These are phyloP conservation scores for Bacterosira constricta DNA, from an alignment of 108 stramenopile genomes.

Conservation along the genomic window DNA sequence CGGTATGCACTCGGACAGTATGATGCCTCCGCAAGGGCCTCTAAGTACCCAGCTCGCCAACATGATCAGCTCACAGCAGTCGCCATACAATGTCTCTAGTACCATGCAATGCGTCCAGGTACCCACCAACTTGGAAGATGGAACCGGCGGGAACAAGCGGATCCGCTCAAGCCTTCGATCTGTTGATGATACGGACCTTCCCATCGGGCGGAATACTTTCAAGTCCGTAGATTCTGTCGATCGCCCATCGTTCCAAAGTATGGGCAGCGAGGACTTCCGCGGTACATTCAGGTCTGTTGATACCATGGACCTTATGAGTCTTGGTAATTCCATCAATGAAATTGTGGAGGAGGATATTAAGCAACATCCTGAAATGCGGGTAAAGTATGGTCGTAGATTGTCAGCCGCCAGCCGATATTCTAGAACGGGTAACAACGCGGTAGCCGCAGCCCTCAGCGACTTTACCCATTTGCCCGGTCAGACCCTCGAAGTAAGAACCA, in stretches of 20 bases:
- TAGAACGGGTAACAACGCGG: neutral
- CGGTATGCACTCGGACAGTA: neutral
- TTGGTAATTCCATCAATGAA: constrained; percentile 41
- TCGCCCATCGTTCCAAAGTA: constrained; percentile 31
- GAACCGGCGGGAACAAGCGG: neutral
- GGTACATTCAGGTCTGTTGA: constrained; percentile 32
- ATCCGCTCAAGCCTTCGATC: constrained; percentile 15
- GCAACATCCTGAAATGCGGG: constrained; percentile 24
- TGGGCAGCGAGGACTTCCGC: constrained; percentile 26
- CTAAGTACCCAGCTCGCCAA: neutral
- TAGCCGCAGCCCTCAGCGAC: neutral
- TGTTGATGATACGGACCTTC: constrained; percentile 16
- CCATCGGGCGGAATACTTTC: constrained; percentile 18
- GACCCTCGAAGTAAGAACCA: constrained; percentile 38
- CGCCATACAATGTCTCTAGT: neutral
- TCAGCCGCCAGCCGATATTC: constrained; percentile 5
- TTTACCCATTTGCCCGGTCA: constrained; percentile 13
- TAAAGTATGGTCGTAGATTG: constrained; percentile 29
- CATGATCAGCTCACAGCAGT: too few relatives aligned
- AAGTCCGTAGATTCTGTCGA: constrained; percentile 25
- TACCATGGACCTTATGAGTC: constrained; percentile 45
- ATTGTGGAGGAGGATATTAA: constrained; percentile 35
- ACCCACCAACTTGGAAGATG: constrained; percentile 33
- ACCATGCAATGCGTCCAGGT: constrained; percentile 11
- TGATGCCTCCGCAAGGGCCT: neutral